Base-by-base conservation (phyloP, 169 alveolate species). In the Plasmodium coatneyi region DNA sequence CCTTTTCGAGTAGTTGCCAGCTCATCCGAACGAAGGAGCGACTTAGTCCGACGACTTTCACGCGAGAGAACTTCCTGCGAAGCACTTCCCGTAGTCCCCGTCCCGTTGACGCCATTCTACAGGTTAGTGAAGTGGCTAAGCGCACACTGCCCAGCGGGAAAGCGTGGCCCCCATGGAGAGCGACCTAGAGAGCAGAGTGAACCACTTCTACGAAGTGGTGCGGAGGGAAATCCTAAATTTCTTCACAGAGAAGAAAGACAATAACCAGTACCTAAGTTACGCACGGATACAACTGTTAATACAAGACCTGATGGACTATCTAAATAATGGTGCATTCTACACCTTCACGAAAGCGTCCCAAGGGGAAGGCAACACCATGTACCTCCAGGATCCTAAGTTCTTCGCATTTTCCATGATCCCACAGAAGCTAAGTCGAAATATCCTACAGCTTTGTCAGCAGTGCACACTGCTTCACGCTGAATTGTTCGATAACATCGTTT, bases 391-490 rank as follows among this genome's bases (percentile, higher is more conserved):
- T 34, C 94, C 94, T 16, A 79, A 78, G 22, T 60, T 89, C 0
- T 89, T 89, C 71, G 79, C 94, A 16, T 89, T 89, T 30, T 56
- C 80, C 7, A 19, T 89, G 10, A 22, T 79, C 7, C 94, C 94
- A 56, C 94, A 89, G 49, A 71, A 41, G 71, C 32, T 89, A 32
- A 39, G 32, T 39, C 70, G 34, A 80, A 5, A 66, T 16, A n/a
- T 89, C 25, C 34, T 89, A 25, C 82, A 32, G 3, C 49, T 89
- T 16, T 89, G 94, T 22, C 80, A 34, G 36, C 1, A 54, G 34
- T 79, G 94, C 70, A 89, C 94, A 19, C 41, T 89, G 71, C 66
- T 89, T 28, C 56, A 79, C 81, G n/a, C 94, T 1, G 82, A 89
- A 60, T 12, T 89, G 2, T 89, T 89, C 60, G 94, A 89, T 32